Conservation (phyloP, 2,329 filamentous ascomycete species). For the Colletotrichum sp. region DNA sequence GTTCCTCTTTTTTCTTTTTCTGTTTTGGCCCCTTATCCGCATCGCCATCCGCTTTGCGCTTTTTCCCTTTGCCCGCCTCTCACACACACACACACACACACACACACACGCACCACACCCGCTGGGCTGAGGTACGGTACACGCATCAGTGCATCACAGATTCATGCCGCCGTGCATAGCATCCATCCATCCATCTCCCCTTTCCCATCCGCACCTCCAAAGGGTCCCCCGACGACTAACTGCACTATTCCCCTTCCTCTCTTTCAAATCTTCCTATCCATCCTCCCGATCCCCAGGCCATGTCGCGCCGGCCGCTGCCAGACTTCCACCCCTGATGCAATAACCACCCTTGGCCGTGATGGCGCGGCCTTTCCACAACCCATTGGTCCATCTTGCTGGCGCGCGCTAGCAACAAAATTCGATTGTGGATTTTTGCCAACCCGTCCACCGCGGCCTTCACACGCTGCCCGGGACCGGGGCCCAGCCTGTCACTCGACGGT, state of each 20-base stretch:
- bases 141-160: neutral
- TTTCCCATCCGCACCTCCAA: neutral
- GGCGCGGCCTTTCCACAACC: slow-evolving; percentile 7
- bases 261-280: neutral
- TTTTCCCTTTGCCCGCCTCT: too few relatives aligned
- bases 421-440: slow-evolving; percentile 6
- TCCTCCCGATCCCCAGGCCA: slow-evolving; percentile 2
- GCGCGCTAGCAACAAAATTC: slow-evolving; percentile 19
- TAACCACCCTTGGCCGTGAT: slow-evolving; percentile 12
- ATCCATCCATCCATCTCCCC: neutral
- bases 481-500: slow-evolving; percentile 16
- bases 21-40: too few relatives aligned
- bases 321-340: neutral
- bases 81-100: neutral
- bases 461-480: neutral
- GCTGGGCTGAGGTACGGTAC: neutral
- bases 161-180: neutral
- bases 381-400: slow-evolving; percentile 10
- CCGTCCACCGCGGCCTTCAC: neutral
- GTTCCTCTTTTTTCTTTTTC: too few relatives aligned
- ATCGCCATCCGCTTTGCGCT: too few relatives aligned
- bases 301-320: neutral
- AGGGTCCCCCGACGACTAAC: neutral
- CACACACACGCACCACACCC: neutral
- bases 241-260: neutral